phyloP scores from a whole-genome alignment of 2,329 filamentous ascomycete species.

The Cercospora zeina region DNA sequence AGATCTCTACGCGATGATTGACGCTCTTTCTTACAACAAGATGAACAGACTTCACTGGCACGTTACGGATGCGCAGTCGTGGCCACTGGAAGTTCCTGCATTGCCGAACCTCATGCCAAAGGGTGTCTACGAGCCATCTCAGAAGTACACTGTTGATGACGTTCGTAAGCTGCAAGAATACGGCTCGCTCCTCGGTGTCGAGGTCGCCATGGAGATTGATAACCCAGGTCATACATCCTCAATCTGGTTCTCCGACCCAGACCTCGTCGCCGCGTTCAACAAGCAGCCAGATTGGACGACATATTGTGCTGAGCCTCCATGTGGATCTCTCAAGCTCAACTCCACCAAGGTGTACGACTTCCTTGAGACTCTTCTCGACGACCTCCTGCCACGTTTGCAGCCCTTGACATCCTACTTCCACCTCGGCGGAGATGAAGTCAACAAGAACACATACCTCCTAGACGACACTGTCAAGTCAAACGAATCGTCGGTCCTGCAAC shows the following conservation, averaged over 20 bases:
- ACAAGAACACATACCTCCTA: constrained; percentile 70
- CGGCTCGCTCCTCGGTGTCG: constrained; percentile 66
- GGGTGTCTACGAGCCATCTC: constrained; percentile 68
- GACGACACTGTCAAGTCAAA: constrained; percentile 73
- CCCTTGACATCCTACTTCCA: constrained; percentile 77
- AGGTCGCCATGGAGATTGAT: constrained; percentile 75
- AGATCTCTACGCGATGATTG: constrained; percentile 72
- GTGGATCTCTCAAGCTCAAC: constrained; percentile 73
- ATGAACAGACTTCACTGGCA: constrained; percentile 81
- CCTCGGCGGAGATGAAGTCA: constrained; percentile 85
- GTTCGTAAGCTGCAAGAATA: constrained; percentile 69
- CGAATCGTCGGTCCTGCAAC: constrained; percentile 63
- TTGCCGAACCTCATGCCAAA: constrained; percentile 70
- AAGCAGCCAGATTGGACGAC: constrained; percentile 55
- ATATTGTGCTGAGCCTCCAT: constrained; percentile 58
- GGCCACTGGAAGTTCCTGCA: constrained; percentile 77
- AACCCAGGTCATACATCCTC: constrained; percentile 76
- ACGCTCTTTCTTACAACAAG: constrained; percentile 75
- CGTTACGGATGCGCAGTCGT: constrained; percentile 79
- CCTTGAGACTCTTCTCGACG: constrained; percentile 69
- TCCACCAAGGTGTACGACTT: constrained; percentile 68
- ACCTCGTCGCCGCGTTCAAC: constrained; percentile 67
- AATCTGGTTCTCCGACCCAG: constrained; percentile 66
- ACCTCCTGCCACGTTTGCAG: constrained; percentile 69
- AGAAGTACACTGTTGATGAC: constrained; percentile 67